Evolutionary conservation across 2,329 filamentous ascomycete species (phyloP).

Genomic region (Talaromyces sp.): DNA sequence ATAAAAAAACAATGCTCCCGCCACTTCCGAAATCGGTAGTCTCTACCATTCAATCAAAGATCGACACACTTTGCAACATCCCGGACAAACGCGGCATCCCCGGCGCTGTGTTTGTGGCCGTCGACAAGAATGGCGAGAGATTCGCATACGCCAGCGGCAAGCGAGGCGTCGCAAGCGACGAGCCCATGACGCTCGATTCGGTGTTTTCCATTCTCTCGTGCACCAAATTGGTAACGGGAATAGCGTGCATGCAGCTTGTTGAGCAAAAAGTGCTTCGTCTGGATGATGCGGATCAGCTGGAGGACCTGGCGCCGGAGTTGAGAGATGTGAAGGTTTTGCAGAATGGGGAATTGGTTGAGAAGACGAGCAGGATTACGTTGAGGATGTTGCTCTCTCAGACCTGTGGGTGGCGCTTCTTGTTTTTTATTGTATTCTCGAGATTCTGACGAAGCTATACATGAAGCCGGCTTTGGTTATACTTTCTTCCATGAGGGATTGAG

Average conservation of each 20-base stretch:
- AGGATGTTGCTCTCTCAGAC: slow-evolving; percentile 47
- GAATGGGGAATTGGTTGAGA: slow-evolving; percentile 24
- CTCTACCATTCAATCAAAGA: neutral
- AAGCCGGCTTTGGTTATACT: slow-evolving; percentile 37
- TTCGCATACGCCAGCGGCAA: slow-evolving; percentile 21
- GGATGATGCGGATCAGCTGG: slow-evolving; percentile 44
- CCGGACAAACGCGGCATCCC: neutral
- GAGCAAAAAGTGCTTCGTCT: slow-evolving; percentile 45
- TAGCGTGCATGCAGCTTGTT: slow-evolving; percentile 53
- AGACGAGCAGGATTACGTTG: slow-evolving; percentile 42
- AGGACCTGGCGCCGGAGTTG: slow-evolving; percentile 43
- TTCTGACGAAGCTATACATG: slow-evolving; percentile 14
- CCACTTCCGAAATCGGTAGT: neutral
- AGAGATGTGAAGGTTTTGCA: slow-evolving; percentile 37
- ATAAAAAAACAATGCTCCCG: neutral
- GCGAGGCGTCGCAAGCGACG: slow-evolving; percentile 14
- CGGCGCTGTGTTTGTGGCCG: slow-evolving; percentile 10
- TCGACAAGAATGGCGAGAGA: slow-evolving; percentile 20
- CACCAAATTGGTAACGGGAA: slow-evolving; percentile 49
- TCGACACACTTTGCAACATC: neutral
- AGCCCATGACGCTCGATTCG: slow-evolving; percentile 20
- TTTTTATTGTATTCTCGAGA: neutral
- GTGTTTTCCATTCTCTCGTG: slow-evolving; percentile 50
- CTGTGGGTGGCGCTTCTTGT: slow-evolving; percentile 23
- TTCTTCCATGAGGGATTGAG: slow-evolving; percentile 42